Conservation (phyloP, 176 grass and related monocot genomes). For the Carex scoparia region DNA sequence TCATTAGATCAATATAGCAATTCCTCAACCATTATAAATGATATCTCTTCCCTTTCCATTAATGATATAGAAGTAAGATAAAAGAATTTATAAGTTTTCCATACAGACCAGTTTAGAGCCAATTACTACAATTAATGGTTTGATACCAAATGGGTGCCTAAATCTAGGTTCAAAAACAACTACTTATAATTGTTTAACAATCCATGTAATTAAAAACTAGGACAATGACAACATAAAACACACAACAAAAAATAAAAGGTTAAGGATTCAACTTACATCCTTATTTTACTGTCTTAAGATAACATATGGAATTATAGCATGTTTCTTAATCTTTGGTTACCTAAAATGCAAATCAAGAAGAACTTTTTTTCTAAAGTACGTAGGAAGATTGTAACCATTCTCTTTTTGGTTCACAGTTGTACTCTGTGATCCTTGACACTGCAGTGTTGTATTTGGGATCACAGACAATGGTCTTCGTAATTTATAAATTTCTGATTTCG, state of each 20-base stretch:
- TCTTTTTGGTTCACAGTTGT: background rate
- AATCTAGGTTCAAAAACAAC: background rate
- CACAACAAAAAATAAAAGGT: background rate
- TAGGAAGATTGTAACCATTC: background rate
- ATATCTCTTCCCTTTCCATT: background rate
- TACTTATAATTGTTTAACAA: background rate
- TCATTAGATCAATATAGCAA: background rate
- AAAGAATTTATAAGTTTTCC: background rate
- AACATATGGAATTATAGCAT: background rate
- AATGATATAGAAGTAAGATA: background rate
- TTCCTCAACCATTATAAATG: background rate
- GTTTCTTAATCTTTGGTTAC: background rate
- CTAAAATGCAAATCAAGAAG: background rate
- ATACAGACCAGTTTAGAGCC: background rate
- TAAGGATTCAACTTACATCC: constrained; percentile 4
- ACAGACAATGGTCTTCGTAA: background rate
- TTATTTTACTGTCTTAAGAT: background rate
- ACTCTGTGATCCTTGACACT: background rate
- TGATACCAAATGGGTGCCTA: background rate
- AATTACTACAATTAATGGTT: background rate
- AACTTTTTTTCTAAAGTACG: background rate
- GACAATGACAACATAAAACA: background rate
- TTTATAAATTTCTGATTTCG: background rate
- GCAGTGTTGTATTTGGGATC: background rate
- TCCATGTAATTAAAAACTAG: background rate